These are phyloP conservation scores for Medicago arabica DNA, from an alignment of 306 rosid genomes.

Conservation along the genomic window DNA sequence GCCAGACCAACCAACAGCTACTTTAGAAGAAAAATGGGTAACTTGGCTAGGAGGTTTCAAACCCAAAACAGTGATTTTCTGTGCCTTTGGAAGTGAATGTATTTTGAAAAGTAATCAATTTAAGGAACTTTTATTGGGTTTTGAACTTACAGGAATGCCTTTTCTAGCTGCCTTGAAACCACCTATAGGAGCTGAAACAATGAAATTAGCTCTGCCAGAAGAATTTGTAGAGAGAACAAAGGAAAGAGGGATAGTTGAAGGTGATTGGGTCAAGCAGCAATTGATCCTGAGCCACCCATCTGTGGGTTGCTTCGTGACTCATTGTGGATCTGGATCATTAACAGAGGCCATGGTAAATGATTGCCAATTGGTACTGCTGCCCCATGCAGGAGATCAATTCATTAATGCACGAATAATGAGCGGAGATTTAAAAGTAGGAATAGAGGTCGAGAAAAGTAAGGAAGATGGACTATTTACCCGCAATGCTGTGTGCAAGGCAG, in stretches of 20 bases:
- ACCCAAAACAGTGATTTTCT: constrained; percentile 55
- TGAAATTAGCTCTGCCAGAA: constrained; percentile 61
- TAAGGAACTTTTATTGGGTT: constrained; percentile 62
- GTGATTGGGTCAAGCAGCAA: constrained; percentile 76
- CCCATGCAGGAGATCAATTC: constrained; percentile 62
- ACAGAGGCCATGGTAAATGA: constrained; percentile 61
- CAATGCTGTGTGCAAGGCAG: constrained; percentile 57
- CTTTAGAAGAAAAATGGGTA: constrained; percentile 62
- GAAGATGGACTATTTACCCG: constrained; percentile 60
- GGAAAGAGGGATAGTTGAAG: constrained; percentile 65
- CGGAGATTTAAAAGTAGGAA: constrained; percentile 56
- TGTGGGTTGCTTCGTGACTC: constrained; percentile 83
- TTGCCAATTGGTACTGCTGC: constrained; percentile 65
- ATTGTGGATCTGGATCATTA: constrained; percentile 76
- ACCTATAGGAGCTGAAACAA: constrained; percentile 50
- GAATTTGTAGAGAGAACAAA: constrained; percentile 57
- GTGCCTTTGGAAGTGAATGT: constrained; percentile 72
- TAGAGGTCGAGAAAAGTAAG: constrained; percentile 65
- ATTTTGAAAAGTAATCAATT: constrained; percentile 52
- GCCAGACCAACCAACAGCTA: constrained; percentile 43
- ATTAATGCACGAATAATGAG: constrained; percentile 65
- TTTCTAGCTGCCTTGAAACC: constrained; percentile 65
- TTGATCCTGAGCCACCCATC: constrained; percentile 66
- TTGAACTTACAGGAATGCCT: constrained; percentile 68
- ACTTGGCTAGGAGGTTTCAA: constrained; percentile 57